Evolutionary conservation across 352 stramenopile genomes (phyloP).

Genomic region (Pythium oligandrum): DNA sequence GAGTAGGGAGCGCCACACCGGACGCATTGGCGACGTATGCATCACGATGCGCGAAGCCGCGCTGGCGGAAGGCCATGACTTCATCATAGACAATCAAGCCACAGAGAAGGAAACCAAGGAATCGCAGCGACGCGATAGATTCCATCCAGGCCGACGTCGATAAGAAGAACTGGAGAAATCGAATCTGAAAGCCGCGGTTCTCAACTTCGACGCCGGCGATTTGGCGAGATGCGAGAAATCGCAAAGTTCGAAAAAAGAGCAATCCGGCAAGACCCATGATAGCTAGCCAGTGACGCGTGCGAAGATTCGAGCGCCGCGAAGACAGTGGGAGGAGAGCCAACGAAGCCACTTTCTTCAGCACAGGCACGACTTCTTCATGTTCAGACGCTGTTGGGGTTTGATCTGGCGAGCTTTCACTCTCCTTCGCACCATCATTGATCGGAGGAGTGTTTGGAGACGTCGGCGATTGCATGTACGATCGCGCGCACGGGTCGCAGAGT

Average conservation of each 20-base stretch:
- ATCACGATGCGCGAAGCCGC: neutral
- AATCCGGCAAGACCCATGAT: conserved; percentile 25
- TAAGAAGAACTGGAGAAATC: conserved; percentile 9
- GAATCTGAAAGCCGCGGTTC: no score
- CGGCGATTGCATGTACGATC: conserved; percentile 1
- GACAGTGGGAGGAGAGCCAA: no score
- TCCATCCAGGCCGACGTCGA: conserved; percentile 24
- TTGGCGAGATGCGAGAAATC: neutral
- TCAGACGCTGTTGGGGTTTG: no score
- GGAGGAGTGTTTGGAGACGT: neutral
- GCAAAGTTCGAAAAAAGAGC: conserved; percentile 32
- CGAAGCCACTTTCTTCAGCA: no score
- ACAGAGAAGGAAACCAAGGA: conserved; percentile 43
- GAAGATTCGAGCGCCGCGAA: conserved; percentile 30
- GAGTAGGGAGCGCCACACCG: neutral
- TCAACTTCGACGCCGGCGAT: no score
- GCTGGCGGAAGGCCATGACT: conserved; percentile 3
- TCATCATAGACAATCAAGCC: conserved; percentile 51
- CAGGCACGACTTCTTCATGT: no score
- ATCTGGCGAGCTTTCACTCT: no score
- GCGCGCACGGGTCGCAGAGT: conserved; percentile 67
- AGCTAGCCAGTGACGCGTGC: conserved; percentile 48
- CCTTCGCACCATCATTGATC: no score
- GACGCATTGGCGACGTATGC: no score
- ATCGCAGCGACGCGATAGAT: conserved; percentile 42